Conservation (phyloP, 306 rosid genomes). For the Citrullus mucosospermus region DNA sequence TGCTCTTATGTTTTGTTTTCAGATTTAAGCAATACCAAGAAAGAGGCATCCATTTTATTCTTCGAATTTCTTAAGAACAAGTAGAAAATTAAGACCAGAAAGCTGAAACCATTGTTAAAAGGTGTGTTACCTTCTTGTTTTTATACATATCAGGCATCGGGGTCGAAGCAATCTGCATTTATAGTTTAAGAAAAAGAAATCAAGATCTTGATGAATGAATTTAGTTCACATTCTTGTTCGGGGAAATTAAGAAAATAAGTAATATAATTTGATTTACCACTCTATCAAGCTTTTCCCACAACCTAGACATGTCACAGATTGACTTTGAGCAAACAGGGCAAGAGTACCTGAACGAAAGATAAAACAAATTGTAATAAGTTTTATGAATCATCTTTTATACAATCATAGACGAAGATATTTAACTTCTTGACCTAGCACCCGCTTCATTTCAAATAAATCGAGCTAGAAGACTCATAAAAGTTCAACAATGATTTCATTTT, state of each 20-base stretch:
- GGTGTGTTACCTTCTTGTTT: slow-evolving; percentile 34
- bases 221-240: background rate
- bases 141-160: slow-evolving; percentile 46
- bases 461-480: background rate
- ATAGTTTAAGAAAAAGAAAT: background rate
- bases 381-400: background rate
- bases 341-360: slow-evolving; percentile 30
- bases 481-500: background rate
- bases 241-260: background rate
- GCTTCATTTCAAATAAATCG: background rate
- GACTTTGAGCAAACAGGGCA: slow-evolving; percentile 82
- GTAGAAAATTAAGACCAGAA: background rate
- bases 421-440: background rate
- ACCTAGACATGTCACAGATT: slow-evolving; percentile 43
- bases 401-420: background rate
- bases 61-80: background rate
- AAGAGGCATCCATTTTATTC: background rate
- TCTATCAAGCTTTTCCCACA: slow-evolving; percentile 54
- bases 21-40: background rate
- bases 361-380: slow-evolving; percentile 1
- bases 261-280: slow-evolving; percentile 26
- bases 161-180: slow-evolving; percentile 43
- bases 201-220: background rate
- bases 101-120: background rate
- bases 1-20: background rate